Conservation (phyloP, 768 basidiomycete species). For the Gelatoporia subvermispora region DNA sequence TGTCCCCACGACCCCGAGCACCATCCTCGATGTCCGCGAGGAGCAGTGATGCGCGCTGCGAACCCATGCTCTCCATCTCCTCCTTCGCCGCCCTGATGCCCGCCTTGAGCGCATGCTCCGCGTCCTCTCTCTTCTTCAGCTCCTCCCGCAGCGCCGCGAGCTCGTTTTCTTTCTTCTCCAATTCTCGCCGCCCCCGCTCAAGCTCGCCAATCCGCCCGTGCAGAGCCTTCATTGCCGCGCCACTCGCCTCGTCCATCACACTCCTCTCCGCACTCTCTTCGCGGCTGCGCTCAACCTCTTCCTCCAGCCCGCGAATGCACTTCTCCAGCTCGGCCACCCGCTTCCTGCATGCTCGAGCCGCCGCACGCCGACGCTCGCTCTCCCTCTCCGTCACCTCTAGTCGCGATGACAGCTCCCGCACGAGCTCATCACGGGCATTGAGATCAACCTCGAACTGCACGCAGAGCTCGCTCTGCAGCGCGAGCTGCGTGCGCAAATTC, state of each 20-base stretch:
- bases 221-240: conserved; percentile 73
- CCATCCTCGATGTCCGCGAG: conserved; percentile 19
- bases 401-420: conserved; percentile 52
- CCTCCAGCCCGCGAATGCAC: conserved; percentile 64
- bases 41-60: conserved; percentile 22
- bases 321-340: conserved; percentile 72
- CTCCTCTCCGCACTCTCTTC: conserved; percentile 79
- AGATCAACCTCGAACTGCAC: conserved; percentile 76
- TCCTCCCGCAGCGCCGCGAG: conserved; percentile 44
- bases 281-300: conserved; percentile 82
- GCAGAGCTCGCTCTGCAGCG: conserved; percentile 70
- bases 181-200: conserved; percentile 57
- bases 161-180: conserved; percentile 33
- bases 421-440: conserved; percentile 66
- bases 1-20: conserved; percentile 35
- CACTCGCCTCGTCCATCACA: conserved; percentile 79
- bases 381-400: conserved; percentile 56
- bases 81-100: conserved; percentile 53
- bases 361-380: conserved; percentile 50
- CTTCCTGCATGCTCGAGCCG: conserved; percentile 65
- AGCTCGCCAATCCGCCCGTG: conserved; percentile 77
- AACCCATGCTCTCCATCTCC: conserved; percentile 54
- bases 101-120: conserved; percentile 46
- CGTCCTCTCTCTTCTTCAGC: conserved; percentile 44
- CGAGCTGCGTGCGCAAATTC: conserved; percentile 69